phyloP scores from a whole-genome alignment of 1,284 basidiomycete genomes.

The Malassezia vespertilionis region DNA sequence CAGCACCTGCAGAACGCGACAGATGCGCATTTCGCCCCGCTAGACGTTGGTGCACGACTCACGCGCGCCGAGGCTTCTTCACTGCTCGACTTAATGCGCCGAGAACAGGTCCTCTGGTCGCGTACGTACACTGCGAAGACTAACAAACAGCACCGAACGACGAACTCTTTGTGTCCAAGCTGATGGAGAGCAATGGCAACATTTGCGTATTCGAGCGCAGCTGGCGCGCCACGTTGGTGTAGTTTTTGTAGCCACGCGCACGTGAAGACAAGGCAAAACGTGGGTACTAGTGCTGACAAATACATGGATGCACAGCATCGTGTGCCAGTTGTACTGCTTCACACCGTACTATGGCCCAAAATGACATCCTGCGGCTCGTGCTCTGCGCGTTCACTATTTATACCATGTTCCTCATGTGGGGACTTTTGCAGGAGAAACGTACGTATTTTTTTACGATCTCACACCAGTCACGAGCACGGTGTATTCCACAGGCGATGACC shows the following conservation, averaged over 20 bases:
- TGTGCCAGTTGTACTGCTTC: neutral
- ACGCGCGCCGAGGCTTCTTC: conserved; percentile 23
- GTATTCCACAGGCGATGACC: conserved; percentile 22
- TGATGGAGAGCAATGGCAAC: conserved; percentile 37
- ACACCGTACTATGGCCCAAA: conserved; percentile 4
- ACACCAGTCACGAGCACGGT: conserved; percentile 36
- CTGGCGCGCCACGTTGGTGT: conserved; percentile 13
- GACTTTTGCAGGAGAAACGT: conserved; percentile 41
- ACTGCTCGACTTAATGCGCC: conserved; percentile 25
- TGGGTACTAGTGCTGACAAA: conserved; percentile 1
- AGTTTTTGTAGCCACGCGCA: neutral
- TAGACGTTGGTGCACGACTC: conserved; percentile 20
- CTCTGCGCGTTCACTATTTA: conserved; percentile 42
- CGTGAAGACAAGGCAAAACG: neutral
- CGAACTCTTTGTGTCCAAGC: conserved; percentile 34
- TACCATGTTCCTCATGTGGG: conserved; percentile 44
- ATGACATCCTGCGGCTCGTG: conserved; percentile 24
- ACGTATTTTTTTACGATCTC: conserved; percentile 5
- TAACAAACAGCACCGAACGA: conserved; percentile 23
- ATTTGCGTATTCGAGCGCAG: conserved; percentile 28
- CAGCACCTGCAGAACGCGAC: conserved; percentile 25
- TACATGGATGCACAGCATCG: too few species aligned
- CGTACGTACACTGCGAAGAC: neutral
- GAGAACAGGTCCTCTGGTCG: conserved; percentile 25
- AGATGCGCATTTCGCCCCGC: conserved; percentile 4